phyloP scores from a whole-genome alignment of 768 basidiomycete genomes.

The Mycena rosella region DNA sequence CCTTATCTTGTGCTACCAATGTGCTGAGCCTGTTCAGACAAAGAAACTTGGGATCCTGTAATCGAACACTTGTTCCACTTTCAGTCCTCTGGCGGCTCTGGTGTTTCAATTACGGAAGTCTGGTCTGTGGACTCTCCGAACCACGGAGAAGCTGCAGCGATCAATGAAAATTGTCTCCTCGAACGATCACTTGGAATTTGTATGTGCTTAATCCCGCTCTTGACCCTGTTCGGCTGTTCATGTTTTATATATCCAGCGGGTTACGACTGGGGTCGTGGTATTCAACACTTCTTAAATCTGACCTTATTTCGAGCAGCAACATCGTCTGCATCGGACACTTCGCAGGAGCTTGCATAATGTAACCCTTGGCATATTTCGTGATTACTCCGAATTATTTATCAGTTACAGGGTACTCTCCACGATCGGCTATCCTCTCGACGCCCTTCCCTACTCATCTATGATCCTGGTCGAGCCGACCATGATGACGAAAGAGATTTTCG shows the following conservation, averaged over 20 bases:
- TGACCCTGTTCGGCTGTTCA: too few species aligned
- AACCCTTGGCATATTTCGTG: background rate
- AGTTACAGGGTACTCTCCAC: background rate
- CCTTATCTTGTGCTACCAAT: too few species aligned
- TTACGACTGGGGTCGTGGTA: background rate
- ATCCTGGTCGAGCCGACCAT: slow-evolving; percentile 3
- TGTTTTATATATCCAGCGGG: background rate
- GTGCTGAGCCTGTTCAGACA: background rate
- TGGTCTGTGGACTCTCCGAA: slow-evolving; percentile 5
- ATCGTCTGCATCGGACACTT: background rate
- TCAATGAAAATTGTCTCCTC: background rate
- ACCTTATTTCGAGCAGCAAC: background rate
- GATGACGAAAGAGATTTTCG: slow-evolving; percentile 3
- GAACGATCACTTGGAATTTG: background rate
- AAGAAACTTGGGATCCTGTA: slow-evolving; percentile 3
- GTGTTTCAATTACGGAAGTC: background rate
- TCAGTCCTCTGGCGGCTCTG: background rate
- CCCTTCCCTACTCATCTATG: slow-evolving; percentile 1
- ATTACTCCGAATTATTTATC: background rate
- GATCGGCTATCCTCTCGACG: background rate
- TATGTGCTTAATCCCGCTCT: background rate
- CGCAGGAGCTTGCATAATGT: background rate
- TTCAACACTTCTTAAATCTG: background rate
- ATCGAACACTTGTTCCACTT: slow-evolving; percentile 2
- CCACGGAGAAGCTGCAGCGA: slow-evolving; percentile 7